Conservation (phyloP, 768 basidiomycete genomes). For the Termitomyces sp. region DNA sequence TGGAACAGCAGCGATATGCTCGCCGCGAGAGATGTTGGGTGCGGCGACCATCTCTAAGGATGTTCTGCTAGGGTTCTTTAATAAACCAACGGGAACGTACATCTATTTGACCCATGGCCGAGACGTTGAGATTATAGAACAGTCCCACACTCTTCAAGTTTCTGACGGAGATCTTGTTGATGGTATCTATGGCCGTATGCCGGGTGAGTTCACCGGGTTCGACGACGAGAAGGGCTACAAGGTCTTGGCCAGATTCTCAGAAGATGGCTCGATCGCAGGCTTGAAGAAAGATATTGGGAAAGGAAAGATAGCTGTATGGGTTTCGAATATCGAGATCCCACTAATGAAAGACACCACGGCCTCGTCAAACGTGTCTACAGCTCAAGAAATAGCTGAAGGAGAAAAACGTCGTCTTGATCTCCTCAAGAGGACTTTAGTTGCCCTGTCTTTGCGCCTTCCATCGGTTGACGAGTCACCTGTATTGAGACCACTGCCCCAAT, state of each 20-base stretch:
- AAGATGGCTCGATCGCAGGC: slow-evolving; percentile 26
- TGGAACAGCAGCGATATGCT: slow-evolving; percentile 50
- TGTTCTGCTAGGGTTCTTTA: slow-evolving; percentile 32
- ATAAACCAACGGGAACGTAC: slow-evolving; percentile 28
- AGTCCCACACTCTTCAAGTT: slow-evolving; percentile 15
- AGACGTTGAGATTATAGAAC: slow-evolving; percentile 6
- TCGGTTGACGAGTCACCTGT: slow-evolving; percentile 27
- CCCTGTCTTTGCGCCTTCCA: slow-evolving; percentile 40
- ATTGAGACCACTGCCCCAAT: slow-evolving; percentile 53
- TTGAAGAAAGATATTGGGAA: slow-evolving; percentile 31
- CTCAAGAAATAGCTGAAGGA: slow-evolving; percentile 9
- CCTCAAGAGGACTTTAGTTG: slow-evolving; percentile 28
- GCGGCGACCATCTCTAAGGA: slow-evolving; percentile 19
- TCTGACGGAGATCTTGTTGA: slow-evolving; percentile 22
- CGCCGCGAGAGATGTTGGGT: slow-evolving; percentile 22
- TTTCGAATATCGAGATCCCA: slow-evolving; percentile 56
- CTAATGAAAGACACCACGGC: slow-evolving; percentile 31
- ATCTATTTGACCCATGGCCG: slow-evolving; percentile 22
- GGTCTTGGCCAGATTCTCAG: slow-evolving; percentile 28
- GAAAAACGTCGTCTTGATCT: slow-evolving; percentile 24
- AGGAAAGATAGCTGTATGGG: slow-evolving; percentile 56
- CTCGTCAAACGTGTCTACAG: slow-evolving; percentile 17
- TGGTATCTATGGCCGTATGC: slow-evolving; percentile 24
- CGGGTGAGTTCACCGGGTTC: slow-evolving; percentile 27
- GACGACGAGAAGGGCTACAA: slow-evolving; percentile 20